Percentiles rank a stretch among this genome's conserved stretches.
phyloP scores from a whole-genome alignment of 331 rosid species.

The Dryas integrifolia region DNA sequence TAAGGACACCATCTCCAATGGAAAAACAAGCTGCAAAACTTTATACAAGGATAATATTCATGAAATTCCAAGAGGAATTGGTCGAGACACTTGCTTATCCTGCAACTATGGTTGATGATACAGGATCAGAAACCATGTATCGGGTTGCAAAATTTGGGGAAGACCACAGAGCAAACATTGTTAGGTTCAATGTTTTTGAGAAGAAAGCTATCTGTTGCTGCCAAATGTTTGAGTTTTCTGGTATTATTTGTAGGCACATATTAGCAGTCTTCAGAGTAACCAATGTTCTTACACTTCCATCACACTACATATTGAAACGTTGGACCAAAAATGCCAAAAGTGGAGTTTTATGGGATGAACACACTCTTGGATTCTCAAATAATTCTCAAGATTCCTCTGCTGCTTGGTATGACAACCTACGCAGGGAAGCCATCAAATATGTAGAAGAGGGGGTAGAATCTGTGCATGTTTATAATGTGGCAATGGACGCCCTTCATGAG shows the following conservation, averaged over 20 bases:
- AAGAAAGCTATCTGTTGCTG: slow-evolving; percentile 40
- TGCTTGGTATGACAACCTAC: slow-evolving; percentile 22
- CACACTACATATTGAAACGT: slow-evolving; percentile 36
- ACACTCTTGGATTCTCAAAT: slow-evolving; percentile 29
- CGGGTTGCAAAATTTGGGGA: slow-evolving; percentile 39
- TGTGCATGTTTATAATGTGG: slow-evolving; percentile 21
- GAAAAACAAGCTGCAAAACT: slow-evolving; percentile 45
- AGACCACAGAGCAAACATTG: slow-evolving; percentile 28
- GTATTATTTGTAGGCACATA: slow-evolving; percentile 38
- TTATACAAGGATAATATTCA: slow-evolving; percentile 37
- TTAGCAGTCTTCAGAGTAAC: slow-evolving; percentile 40
- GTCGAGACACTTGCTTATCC: slow-evolving; percentile 45
- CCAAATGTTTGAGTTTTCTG: slow-evolving; percentile 39
- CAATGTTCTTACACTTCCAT: slow-evolving; percentile 40
- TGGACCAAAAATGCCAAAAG: slow-evolving; percentile 42
- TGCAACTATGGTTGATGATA: slow-evolving; percentile 34
- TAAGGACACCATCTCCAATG: slow-evolving; percentile 46
- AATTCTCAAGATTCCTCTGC: slow-evolving; percentile 25
- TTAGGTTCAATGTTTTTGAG: slow-evolving; percentile 35
- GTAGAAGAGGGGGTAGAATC: slow-evolving; percentile 33
- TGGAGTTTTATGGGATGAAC: slow-evolving; percentile 36
- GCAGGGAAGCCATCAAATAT: slow-evolving; percentile 26
- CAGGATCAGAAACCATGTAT: slow-evolving; percentile 34
- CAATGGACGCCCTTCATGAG: slow-evolving; percentile 21
- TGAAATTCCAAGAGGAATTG: slow-evolving; percentile 45